phyloP scores from a whole-genome alignment of 1,284 basidiomycete species.

The Heterobasidion annosum region DNA sequence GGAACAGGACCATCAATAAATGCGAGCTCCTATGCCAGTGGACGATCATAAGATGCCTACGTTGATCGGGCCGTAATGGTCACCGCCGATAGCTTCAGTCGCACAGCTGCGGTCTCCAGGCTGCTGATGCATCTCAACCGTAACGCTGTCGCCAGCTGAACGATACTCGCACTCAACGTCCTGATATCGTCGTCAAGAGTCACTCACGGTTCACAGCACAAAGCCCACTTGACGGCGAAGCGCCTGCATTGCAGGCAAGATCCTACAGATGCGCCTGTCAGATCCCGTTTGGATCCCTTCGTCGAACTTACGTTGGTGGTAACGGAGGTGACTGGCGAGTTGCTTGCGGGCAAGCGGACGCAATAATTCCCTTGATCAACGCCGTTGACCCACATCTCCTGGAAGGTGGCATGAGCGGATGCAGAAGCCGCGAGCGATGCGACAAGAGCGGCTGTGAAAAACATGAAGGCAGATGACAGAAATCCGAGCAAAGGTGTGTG shows the following conservation, averaged over 20 bases:
- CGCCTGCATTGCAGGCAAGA: constrained; percentile 36
- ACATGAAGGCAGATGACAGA: constrained; percentile 4
- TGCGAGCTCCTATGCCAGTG: neutral
- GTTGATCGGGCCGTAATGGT: constrained; percentile 38
- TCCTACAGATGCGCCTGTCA: constrained; percentile 21
- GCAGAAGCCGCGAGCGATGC: constrained; percentile 28
- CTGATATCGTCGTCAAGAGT: neutral
- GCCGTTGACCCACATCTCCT: constrained; percentile 43
- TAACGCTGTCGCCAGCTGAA: constrained; percentile 34
- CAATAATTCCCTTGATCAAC: constrained; percentile 39
- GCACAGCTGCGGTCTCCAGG: constrained; percentile 35
- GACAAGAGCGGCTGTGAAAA: constrained; percentile 20
- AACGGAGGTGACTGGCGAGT: constrained; percentile 36
- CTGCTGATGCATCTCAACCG: constrained; percentile 49
- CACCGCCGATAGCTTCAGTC: constrained; percentile 36
- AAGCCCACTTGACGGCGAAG: constrained; percentile 23
- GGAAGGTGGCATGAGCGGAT: constrained; percentile 42
- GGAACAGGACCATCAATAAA: neutral
- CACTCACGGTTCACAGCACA: constrained; percentile 30
- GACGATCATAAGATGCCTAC: constrained; percentile 9
- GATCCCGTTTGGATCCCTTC: neutral
- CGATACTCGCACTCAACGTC: neutral
- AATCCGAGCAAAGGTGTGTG: no score
- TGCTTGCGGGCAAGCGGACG: constrained; percentile 33
- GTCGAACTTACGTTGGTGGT: constrained; percentile 21